Percentiles rank a stretch among this genome's conserved stretches.
These are phyloP conservation scores for Colletotrichum sp. DNA, from an alignment of 2,329 filamentous ascomycete genomes.

Conservation along the genomic window DNA sequence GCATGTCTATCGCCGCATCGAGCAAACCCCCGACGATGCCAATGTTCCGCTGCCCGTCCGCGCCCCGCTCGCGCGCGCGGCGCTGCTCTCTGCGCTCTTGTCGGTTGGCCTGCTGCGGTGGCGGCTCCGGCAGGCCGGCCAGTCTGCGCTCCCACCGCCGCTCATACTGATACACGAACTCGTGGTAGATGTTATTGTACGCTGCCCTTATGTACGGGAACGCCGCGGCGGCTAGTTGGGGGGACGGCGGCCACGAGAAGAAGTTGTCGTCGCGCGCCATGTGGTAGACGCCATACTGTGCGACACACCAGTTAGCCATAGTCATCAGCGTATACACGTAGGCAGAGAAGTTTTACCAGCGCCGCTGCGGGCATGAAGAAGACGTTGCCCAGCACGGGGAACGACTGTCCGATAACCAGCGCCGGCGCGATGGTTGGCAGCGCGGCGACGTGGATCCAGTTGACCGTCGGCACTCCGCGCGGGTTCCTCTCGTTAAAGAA, in stretches of 20 bases:
- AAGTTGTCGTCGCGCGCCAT: slow-evolving; percentile 48
- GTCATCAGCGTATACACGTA: too few relatives aligned
- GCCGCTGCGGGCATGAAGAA: slow-evolving; percentile 45
- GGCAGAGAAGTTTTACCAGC: slow-evolving; percentile 35
- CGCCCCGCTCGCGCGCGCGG: slow-evolving; percentile 9
- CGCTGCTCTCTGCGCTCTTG: neutral
- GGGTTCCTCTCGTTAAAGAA: slow-evolving; percentile 17
- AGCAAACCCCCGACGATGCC: slow-evolving; percentile 26
- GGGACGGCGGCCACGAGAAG: slow-evolving; percentile 58
- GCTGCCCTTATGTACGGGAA: slow-evolving; percentile 51
- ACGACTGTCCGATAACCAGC: slow-evolving; percentile 46
- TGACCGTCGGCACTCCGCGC: slow-evolving; percentile 11
- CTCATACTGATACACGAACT: slow-evolving; percentile 52
- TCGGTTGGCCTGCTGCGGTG: slow-evolving; percentile 1
- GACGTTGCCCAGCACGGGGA: slow-evolving; percentile 46
- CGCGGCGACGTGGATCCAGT: slow-evolving; percentile 14
- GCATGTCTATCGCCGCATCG: slow-evolving; percentile 23
- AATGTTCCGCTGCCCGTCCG: neutral
- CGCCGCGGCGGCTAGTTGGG: slow-evolving; percentile 52
- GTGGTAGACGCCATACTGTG: slow-evolving; percentile 52
- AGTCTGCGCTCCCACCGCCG: slow-evolving; percentile 51
- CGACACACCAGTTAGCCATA: neutral
- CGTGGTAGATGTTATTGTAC: slow-evolving; percentile 51
- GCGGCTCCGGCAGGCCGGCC: slow-evolving; percentile 35
- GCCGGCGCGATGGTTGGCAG: slow-evolving; percentile 51